phyloP scores from a whole-genome alignment of 164 flowering plant genomes.

The Berberis thunbergii region DNA sequence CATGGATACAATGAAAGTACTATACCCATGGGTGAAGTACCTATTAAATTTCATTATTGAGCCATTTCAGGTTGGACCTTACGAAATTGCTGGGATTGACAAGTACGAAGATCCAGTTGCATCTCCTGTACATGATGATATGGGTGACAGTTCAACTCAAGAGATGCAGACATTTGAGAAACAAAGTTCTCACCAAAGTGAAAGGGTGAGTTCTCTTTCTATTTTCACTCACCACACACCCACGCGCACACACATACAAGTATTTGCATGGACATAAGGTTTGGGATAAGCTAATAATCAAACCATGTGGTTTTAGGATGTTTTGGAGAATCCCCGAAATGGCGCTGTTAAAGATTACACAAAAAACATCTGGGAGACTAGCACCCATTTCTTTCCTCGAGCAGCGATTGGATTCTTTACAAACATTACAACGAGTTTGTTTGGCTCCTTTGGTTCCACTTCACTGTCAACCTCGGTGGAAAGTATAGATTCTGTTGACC shows the following conservation, averaged over 20 bases:
- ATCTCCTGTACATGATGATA: conserved; percentile 23
- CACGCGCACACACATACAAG: no score
- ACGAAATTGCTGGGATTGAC: conserved; percentile 48
- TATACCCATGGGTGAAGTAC: no score
- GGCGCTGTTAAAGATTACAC: conserved; percentile 19
- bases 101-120: conserved; percentile 41
- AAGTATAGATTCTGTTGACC: conserved; percentile 5
- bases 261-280: no score
- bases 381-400: conserved; percentile 39
- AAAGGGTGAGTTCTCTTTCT: conserved; percentile 25
- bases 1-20: no score
- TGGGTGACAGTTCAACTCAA: conserved; percentile 23
- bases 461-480: conserved; percentile 22
- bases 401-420: conserved; percentile 57
- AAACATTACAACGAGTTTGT: conserved; percentile 45
- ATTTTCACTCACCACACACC: neutral
- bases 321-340: conserved; percentile 10
- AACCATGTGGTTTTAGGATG: conserved; percentile 3
- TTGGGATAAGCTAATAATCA: no score
- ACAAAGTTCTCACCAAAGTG: conserved; percentile 19
- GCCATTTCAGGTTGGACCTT: conserved; percentile 59
- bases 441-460: conserved; percentile 36
- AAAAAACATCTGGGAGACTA: conserved; percentile 18
- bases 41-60: neutral
- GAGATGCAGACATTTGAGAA: conserved; percentile 21